Percentiles rank a stretch among this genome's conserved stretches.
These are phyloP conservation scores for Populus tremula DNA, from an alignment of 345 rosid species.

Conservation along the genomic window DNA sequence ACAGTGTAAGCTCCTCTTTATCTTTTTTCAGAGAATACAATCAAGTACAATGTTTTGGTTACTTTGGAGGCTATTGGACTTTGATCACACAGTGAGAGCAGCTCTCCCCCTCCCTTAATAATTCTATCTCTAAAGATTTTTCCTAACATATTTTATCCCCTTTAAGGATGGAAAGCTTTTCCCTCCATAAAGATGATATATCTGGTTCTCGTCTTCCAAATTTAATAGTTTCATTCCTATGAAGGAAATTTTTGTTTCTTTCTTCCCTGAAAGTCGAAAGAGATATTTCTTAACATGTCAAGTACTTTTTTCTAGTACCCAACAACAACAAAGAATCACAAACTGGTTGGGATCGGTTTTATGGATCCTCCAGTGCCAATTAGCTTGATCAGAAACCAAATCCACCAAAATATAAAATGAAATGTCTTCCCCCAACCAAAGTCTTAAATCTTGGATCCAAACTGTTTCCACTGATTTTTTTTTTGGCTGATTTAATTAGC, in stretches of 20 bases:
- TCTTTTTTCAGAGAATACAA: slow-evolving; percentile 1
- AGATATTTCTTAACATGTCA: background rate
- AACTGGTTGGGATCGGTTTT: background rate
- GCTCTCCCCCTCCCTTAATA: background rate
- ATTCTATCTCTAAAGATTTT: background rate
- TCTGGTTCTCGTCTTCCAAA: too few relatives aligned
- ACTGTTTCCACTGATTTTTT: background rate
- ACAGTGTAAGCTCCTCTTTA: slow-evolving; percentile 53
- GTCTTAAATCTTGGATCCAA: background rate
- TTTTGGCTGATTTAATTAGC: background rate
- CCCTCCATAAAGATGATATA: background rate
- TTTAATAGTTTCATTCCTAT: background rate
- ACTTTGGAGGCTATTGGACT: background rate
- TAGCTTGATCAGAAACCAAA: background rate
- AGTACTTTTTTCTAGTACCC: background rate
- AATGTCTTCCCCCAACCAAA: background rate
- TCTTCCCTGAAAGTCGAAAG: background rate
- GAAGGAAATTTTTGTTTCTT: background rate
- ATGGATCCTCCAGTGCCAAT: background rate
- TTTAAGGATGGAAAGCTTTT: background rate
- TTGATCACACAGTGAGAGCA: background rate
- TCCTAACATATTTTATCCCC: background rate
- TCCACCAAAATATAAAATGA: background rate
- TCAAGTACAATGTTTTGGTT: background rate
- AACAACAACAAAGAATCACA: background rate